These are phyloP conservation scores for Epichloe uncinata DNA, from an alignment of 2,329 filamentous ascomycete genomes.

Conservation along the genomic window DNA sequence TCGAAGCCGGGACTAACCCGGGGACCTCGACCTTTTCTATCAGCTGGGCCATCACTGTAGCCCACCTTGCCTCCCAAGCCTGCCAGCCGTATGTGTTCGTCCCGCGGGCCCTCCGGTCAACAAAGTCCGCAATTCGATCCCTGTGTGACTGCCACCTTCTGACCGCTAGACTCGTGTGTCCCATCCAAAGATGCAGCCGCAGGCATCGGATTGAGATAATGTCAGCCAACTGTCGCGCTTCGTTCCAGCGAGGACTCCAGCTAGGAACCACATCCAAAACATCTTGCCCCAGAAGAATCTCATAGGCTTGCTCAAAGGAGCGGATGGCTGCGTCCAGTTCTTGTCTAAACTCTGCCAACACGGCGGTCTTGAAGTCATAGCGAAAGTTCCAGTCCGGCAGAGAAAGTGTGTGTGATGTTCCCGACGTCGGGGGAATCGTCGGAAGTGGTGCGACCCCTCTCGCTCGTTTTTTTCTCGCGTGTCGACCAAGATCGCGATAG, in stretches of 20 bases:
- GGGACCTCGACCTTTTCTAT: conserved; percentile 40
- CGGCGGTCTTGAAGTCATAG: conserved; percentile 85
- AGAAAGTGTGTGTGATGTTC: conserved; percentile 76
- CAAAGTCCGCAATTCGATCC: conserved; percentile 57
- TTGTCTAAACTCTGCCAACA: conserved; percentile 85
- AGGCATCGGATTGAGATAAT: conserved; percentile 67
- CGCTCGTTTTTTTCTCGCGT: conserved; percentile 81
- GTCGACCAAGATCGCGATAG: conserved; percentile 87
- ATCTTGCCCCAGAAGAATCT: conserved; percentile 67
- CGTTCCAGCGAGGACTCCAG: conserved; percentile 84
- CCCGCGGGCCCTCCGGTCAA: conserved; percentile 74
- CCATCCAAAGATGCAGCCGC: conserved; percentile 69
- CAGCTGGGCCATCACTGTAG: conserved; percentile 46
- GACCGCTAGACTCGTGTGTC: conserved; percentile 65
- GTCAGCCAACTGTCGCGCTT: conserved; percentile 81
- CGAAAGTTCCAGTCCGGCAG: conserved; percentile 82
- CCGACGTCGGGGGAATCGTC: conserved; percentile 72
- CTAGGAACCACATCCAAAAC: conserved; percentile 79
- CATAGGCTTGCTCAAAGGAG: conserved; percentile 79
- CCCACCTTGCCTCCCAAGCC: conserved; percentile 77
- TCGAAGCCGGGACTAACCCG: conserved; percentile 32
- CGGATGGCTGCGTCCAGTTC: conserved; percentile 81
- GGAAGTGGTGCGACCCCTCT: conserved; percentile 66
- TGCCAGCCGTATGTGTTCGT: conserved; percentile 86
- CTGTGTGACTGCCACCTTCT: conserved; percentile 71